Conservation (phyloP, 495 filamentous ascomycete genomes). For the Penicillium daleae region DNA sequence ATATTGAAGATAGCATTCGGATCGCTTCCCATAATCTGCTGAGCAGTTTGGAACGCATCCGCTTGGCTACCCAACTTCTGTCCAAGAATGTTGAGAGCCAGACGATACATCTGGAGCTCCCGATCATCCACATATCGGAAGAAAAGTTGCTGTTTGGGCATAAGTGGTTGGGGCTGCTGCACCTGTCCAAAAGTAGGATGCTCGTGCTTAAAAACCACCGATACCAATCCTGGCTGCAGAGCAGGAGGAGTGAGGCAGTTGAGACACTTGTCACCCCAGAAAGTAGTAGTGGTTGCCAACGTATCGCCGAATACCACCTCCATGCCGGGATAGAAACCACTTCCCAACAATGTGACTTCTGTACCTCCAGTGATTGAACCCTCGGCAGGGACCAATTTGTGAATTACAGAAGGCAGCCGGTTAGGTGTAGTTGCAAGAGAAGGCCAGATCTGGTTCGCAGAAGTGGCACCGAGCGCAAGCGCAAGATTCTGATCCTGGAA, state of each 20-base stretch:
- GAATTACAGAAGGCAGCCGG: slow-evolving; percentile 61
- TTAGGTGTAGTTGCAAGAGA: slow-evolving; percentile 44
- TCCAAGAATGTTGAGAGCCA: slow-evolving; percentile 52
- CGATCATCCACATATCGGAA: slow-evolving; percentile 83
- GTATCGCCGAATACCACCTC: slow-evolving; percentile 86
- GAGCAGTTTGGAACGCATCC: slow-evolving; percentile 55
- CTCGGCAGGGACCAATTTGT: slow-evolving; percentile 79
- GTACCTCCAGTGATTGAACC: slow-evolving; percentile 81
- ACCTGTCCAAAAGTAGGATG: slow-evolving; percentile 54
- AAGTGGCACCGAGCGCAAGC: slow-evolving; percentile 36
- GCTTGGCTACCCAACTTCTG: slow-evolving; percentile 53
- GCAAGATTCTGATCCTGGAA: slow-evolving; percentile 45
- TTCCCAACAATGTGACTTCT: slow-evolving; percentile 82
- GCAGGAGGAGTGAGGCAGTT: slow-evolving; percentile 83
- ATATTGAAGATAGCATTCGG: slow-evolving; percentile 47
- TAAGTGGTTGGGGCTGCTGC: slow-evolving; percentile 47
- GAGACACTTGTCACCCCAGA: slow-evolving; percentile 79
- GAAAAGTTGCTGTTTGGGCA: slow-evolving; percentile 59
- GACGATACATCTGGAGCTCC: slow-evolving; percentile 65
- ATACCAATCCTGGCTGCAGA: slow-evolving; percentile 67
- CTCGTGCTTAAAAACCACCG: slow-evolving; percentile 72
- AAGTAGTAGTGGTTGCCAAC: slow-evolving; percentile 77
- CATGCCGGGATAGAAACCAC: slow-evolving; percentile 75
- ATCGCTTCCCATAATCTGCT: slow-evolving; percentile 55
- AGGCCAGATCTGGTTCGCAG: slow-evolving; percentile 46